phyloP scores from a whole-genome alignment of 2,329 filamentous ascomycete genomes.

The Xylariaceae sp. region DNA sequence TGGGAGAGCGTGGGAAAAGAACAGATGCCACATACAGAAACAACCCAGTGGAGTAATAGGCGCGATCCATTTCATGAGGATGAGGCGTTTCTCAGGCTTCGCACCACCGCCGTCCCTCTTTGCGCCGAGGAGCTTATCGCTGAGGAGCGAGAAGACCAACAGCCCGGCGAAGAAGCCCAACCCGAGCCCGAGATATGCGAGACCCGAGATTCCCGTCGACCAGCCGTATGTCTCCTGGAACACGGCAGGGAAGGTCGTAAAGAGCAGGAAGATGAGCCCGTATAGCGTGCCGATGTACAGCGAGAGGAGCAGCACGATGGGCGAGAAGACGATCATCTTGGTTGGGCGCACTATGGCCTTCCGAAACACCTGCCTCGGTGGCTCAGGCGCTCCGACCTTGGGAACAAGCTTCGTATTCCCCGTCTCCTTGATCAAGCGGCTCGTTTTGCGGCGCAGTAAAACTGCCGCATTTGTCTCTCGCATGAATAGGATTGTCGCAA shows the following conservation, averaged over 20 bases:
- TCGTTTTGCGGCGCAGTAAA: slow-evolving; percentile 8
- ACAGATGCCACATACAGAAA: not conserved
- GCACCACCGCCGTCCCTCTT: slow-evolving; percentile 1
- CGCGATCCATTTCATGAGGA: slow-evolving; percentile 15
- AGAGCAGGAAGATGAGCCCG: slow-evolving; percentile 12
- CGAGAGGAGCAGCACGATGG: slow-evolving; percentile 12
- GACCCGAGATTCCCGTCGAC: slow-evolving; percentile 5
- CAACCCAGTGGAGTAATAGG: slow-evolving; percentile 9
- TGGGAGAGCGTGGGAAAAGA: not conserved
- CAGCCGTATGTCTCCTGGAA: slow-evolving; percentile 11
- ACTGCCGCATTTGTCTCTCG: slow-evolving; percentile 8
- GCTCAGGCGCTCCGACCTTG: not conserved
- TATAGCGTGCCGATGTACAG: slow-evolving; percentile 8
- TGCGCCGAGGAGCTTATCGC: slow-evolving; percentile 9
- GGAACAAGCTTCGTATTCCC: slow-evolving; percentile 5
- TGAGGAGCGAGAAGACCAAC: slow-evolving; percentile 9
- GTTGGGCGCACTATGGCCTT: slow-evolving; percentile 10
- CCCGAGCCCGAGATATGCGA: slow-evolving; percentile 11
- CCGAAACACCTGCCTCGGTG: slow-evolving; percentile 1
- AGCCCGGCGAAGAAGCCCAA: slow-evolving; percentile 7
- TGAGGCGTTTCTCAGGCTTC: slow-evolving; percentile 10
- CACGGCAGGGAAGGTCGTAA: slow-evolving; percentile 10
- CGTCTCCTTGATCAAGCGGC: slow-evolving; percentile 10
- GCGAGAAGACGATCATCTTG: slow-evolving; percentile 13
- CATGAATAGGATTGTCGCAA: slow-evolving; percentile 6